Evolutionary conservation across 83 land plant species (phyloP).

Genomic region (Diphasiastrum complanatum): DNA sequence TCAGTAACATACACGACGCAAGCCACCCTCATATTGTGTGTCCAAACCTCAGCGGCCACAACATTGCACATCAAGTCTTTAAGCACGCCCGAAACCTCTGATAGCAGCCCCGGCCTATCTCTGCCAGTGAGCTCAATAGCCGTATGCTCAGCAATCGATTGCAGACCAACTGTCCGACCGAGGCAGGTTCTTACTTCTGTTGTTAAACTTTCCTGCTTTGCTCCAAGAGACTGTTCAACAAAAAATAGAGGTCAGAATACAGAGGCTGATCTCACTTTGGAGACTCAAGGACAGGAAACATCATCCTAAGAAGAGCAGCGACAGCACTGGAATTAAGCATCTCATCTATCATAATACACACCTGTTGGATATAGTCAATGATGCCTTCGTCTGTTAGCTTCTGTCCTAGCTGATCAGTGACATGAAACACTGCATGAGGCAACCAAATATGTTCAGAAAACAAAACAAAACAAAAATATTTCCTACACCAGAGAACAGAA

Average conservation of each 20-base stretch:
- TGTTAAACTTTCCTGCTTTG: constrained; percentile 14
- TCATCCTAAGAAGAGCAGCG: not conserved
- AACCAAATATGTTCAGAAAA: not conserved
- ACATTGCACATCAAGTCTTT: constrained; percentile 65
- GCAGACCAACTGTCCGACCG: constrained; percentile 44
- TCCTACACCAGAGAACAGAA: not conserved
- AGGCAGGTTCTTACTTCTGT: constrained; percentile 19
- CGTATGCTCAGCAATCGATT: constrained; percentile 43
- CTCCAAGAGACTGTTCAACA: constrained; percentile 36
- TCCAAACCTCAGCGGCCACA: constrained; percentile 74
- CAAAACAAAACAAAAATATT: not conserved
- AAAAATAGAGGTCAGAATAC: too few species aligned
- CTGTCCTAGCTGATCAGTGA: constrained; percentile 56
- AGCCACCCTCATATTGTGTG: constrained; percentile 67
- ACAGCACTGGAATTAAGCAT: too few species aligned
- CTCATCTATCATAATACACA: too few species aligned
- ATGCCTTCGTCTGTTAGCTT: constrained; percentile 48
- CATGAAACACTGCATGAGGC: constrained; percentile 55
- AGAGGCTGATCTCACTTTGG: too few species aligned
- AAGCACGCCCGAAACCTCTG: constrained; percentile 67
- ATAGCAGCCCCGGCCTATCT: constrained; percentile 66
- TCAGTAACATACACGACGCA: constrained; percentile 58
- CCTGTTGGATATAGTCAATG: constrained; percentile 57
- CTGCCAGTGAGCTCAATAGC: constrained; percentile 57
- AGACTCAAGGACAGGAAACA: too few species aligned